These are phyloP conservation scores for Artemisia argyi DNA, from an alignment of 129 eudicot genomes.

Conservation along the genomic window DNA sequence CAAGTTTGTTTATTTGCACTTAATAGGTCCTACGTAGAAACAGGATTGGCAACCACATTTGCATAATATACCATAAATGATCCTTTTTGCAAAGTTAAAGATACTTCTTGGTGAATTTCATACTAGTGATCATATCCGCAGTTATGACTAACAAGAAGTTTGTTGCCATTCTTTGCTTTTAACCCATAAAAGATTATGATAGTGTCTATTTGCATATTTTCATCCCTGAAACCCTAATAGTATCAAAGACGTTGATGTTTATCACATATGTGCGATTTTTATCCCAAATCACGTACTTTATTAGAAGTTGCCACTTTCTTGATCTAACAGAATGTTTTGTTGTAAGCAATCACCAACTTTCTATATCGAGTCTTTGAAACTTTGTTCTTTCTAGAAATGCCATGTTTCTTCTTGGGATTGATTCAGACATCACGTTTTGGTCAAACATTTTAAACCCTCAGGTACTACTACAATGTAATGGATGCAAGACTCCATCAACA, in stretches of 20 bases:
- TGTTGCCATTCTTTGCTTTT: not conserved
- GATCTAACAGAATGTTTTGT: not conserved
- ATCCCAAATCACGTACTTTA: not conserved
- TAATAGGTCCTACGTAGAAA: not conserved
- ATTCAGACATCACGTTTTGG: not conserved
- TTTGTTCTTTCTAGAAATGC: constrained; percentile 3
- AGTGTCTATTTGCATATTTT: not conserved
- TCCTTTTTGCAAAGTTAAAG: not conserved
- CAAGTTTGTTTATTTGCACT: not conserved
- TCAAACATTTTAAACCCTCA: not conserved
- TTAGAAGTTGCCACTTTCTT: not conserved
- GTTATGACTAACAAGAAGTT: not conserved
- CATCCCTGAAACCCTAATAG: not conserved
- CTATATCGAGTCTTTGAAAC: not conserved
- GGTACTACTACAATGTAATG: constrained; percentile 78
- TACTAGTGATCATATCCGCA: not conserved
- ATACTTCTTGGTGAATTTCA: not conserved
- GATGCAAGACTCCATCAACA: constrained; percentile 76
- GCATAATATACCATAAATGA: not conserved
- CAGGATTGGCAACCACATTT: not conserved
- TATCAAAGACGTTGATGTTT: too few relatives aligned
- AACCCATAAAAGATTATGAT: not conserved
- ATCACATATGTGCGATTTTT: too few relatives aligned
- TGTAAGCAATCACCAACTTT: not conserved
- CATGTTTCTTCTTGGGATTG: not conserved